Conservation (phyloP, 257 asterid genomes). For the Solanum tacnaense region DNA sequence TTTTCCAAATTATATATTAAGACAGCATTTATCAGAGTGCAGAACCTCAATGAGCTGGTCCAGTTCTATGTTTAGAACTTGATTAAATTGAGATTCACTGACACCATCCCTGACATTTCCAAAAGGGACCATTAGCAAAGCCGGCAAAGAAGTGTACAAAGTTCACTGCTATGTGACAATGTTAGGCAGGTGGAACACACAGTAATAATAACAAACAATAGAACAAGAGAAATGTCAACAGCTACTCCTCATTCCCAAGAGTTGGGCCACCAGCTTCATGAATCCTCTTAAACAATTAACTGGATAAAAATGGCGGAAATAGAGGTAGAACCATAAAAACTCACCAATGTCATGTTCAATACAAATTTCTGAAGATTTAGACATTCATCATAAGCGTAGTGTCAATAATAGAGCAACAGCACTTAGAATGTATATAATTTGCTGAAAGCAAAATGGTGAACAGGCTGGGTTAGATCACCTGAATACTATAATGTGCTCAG, state of each 20-base stretch:
- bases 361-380: not conserved
- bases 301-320: not conserved
- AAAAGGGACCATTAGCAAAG: not conserved
- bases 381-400: not conserved
- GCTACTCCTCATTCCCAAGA: not conserved
- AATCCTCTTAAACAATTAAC: not conserved
- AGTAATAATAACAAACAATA: not conserved
- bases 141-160: not conserved
- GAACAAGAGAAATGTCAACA: not conserved
- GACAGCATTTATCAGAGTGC: not conserved
- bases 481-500: constrained; percentile 75
- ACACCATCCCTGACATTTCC: constrained; percentile 64
- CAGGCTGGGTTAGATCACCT: constrained; percentile 28
- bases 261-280: not conserved
- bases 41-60: constrained; percentile 78
- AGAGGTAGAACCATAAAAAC: not conserved
- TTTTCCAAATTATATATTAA: not conserved
- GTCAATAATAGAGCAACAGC: not conserved
- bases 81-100: constrained; percentile 80
- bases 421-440: not conserved
- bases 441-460: not conserved
- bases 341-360: not conserved
- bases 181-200: not conserved
- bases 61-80: constrained; percentile 72
- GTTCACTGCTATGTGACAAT: not conserved